Conservation (phyloP, 2,329 filamentous ascomycete species). For the Diaporthe eres region DNA sequence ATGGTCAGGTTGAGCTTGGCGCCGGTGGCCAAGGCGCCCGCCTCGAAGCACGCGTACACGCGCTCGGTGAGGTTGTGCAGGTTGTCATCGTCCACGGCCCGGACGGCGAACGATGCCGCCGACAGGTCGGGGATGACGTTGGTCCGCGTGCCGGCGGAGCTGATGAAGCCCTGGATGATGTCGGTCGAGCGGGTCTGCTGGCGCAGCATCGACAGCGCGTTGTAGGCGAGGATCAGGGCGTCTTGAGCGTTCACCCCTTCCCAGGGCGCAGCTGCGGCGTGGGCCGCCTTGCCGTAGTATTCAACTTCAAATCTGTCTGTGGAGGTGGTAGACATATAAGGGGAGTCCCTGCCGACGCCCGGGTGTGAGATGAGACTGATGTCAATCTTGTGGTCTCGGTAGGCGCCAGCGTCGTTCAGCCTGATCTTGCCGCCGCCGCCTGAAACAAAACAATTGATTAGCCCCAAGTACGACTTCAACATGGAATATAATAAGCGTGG, state of each 20-base stretch:
- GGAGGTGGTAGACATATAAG: constrained; percentile 50
- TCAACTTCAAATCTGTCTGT: constrained; percentile 48
- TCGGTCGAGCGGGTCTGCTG: constrained; percentile 29
- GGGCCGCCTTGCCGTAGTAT: constrained; percentile 32
- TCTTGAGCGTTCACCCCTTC: constrained; percentile 34
- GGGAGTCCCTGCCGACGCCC: constrained; percentile 46
- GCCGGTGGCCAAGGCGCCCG: constrained; percentile 51
- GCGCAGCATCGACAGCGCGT: constrained; percentile 29
- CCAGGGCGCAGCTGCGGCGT: constrained; percentile 31
- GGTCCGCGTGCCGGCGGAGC: constrained; percentile 1
- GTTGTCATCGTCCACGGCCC: constrained; percentile 57
- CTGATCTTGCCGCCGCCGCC: constrained; percentile 58
- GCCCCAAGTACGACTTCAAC: not conserved
- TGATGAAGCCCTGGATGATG: constrained; percentile 37
- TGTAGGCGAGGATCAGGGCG: constrained; percentile 33
- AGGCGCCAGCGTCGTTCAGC: constrained; percentile 52
- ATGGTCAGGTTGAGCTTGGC: constrained; percentile 55
- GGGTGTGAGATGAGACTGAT: constrained; percentile 56
- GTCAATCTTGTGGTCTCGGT: constrained; percentile 53
- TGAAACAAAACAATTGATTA: not conserved
- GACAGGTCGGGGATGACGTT: constrained; percentile 59
- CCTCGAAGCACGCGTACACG: constrained; percentile 49
- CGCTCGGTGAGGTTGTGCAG: constrained; percentile 46
- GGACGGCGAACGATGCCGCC: constrained; percentile 71
- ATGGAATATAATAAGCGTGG: too few species aligned